These are phyloP conservation scores for Sporobolomyces phaffii DNA, from an alignment of 768 basidiomycete genomes.

Conservation along the genomic window DNA sequence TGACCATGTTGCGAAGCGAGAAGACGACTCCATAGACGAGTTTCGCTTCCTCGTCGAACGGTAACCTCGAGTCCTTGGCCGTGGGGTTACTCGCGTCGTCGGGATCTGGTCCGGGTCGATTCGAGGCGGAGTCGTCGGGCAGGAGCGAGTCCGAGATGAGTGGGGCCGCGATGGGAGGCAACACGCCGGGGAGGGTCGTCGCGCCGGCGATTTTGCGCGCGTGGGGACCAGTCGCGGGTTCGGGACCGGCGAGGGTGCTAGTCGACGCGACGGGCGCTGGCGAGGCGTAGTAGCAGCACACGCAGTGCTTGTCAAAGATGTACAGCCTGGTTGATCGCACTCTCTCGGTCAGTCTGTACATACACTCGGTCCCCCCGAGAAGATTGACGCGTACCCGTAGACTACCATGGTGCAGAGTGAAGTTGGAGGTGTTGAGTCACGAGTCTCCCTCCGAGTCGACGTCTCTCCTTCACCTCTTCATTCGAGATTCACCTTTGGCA, in stretches of 20 bases:
- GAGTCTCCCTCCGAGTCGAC: too few relatives aligned
- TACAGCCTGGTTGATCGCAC: too few relatives aligned
- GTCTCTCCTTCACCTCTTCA: too few relatives aligned
- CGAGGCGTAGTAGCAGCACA: slow-evolving; percentile 50
- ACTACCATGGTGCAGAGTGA: slow-evolving; percentile 7
- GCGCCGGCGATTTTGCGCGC: slow-evolving; percentile 53
- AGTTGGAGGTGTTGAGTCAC: not conserved
- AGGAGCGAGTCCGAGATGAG: not conserved
- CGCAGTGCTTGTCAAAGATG: slow-evolving; percentile 72
- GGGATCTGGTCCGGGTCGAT: too few relatives aligned
- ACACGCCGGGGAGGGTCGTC: slow-evolving; percentile 62
- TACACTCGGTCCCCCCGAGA: not conserved
- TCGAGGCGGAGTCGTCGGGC: too few relatives aligned
- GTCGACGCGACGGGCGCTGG: slow-evolving; percentile 78
- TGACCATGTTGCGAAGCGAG: slow-evolving; percentile 87
- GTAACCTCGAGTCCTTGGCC: slow-evolving; percentile 57
- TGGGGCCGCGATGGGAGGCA: slow-evolving; percentile 65
- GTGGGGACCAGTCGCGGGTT: slow-evolving; percentile 41
- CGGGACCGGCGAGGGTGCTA: slow-evolving; percentile 58
- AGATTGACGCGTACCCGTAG: slow-evolving; percentile 11
- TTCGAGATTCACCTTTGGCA: too few relatives aligned
- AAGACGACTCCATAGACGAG: slow-evolving; percentile 93
- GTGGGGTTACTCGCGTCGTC: too few relatives aligned
- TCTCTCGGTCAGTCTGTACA: not conserved
- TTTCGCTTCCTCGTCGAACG: slow-evolving; percentile 97